Conservation (phyloP, 169 alveolate species). For the Cyclospora cayetanensis region DNA sequence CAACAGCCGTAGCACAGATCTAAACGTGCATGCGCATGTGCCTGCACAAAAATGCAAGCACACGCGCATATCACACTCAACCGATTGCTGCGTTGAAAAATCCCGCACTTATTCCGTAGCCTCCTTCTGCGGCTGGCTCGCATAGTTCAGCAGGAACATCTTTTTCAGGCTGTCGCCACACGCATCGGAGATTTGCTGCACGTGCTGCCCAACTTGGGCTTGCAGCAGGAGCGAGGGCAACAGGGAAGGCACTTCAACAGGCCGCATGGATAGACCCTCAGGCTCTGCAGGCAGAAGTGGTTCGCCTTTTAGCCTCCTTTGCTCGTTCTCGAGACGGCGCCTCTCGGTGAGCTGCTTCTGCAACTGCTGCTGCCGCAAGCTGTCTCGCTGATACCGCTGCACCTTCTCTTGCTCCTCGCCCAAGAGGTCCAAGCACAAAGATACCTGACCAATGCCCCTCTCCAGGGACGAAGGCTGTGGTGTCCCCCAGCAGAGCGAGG, state of each 20-base stretch:
- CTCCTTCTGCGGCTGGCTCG: neutral
- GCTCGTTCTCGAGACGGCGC: slow-evolving; percentile 86
- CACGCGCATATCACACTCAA: too few species aligned
- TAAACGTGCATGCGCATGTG: too few species aligned
- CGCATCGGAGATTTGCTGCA: slow-evolving; percentile 18
- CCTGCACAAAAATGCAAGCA: too few species aligned
- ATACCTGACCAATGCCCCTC: slow-evolving; percentile 78
- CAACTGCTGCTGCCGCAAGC: slow-evolving; percentile 81
- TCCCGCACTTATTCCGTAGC: too few species aligned
- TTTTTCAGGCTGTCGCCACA: slow-evolving; percentile 47
- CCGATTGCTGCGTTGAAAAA: too few species aligned
- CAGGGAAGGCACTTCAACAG: slow-evolving; percentile 58
- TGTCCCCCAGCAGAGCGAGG: neutral
- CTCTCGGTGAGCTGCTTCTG: slow-evolving; percentile 87
- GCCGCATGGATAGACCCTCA: slow-evolving; percentile 38
- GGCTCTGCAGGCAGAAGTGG: slow-evolving; percentile 80
- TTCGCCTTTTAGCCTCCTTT: slow-evolving; percentile 85
- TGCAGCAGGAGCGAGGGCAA: slow-evolving; percentile 46
- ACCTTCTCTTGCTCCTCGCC: slow-evolving; percentile 85
- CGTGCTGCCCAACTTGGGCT: slow-evolving; percentile 32
- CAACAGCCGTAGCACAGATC: too few species aligned
- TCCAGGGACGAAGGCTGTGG: slow-evolving; percentile 73
- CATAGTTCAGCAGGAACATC: slow-evolving; percentile 60
- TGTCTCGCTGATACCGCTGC: slow-evolving; percentile 84
- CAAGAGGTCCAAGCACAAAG: slow-evolving; percentile 83